These are phyloP conservation scores for Bipolaris cookei DNA, from an alignment of 2,329 filamentous ascomycete species.

Conservation along the genomic window DNA sequence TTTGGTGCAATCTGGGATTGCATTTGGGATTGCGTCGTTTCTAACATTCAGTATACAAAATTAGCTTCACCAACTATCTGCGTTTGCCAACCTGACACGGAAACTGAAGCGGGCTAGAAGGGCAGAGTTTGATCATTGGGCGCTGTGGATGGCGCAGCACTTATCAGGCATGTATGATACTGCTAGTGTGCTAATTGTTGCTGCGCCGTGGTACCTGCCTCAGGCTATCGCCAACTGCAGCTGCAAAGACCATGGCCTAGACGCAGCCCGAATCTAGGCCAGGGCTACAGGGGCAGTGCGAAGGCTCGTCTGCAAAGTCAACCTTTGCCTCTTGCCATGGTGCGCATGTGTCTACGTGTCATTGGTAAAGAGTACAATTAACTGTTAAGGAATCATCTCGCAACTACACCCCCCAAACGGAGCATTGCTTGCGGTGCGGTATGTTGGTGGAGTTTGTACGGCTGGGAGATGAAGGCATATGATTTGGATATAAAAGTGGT, in stretches of 20 bases:
- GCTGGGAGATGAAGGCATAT: conserved; percentile 15
- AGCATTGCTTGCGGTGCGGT: neutral
- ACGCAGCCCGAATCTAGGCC: neutral
- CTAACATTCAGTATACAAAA: neutral
- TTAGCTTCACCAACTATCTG: neutral
- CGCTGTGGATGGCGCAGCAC: too few relatives aligned
- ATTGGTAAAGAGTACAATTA: neutral
- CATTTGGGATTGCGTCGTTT: neutral
- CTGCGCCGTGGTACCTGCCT: neutral
- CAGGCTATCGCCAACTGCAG: neutral
- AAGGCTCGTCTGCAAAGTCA: neutral
- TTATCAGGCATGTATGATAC: too few relatives aligned
- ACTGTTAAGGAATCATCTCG: neutral
- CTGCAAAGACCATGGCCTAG: neutral
- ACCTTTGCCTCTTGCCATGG: neutral
- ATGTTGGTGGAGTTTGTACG: neutral
- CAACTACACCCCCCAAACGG: conserved; percentile 3
- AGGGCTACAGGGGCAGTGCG: neutral
- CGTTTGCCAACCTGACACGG: conserved; percentile 2
- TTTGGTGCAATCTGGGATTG: neutral
- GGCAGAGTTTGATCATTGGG: neutral
- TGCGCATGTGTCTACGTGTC: neutral
- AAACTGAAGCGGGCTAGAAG: neutral
- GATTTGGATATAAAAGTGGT: neutral
- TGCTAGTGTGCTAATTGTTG: neutral